These are phyloP conservation scores for Cytospora piceae DNA, from an alignment of 2,329 filamentous ascomycete species.

Conservation along the genomic window DNA sequence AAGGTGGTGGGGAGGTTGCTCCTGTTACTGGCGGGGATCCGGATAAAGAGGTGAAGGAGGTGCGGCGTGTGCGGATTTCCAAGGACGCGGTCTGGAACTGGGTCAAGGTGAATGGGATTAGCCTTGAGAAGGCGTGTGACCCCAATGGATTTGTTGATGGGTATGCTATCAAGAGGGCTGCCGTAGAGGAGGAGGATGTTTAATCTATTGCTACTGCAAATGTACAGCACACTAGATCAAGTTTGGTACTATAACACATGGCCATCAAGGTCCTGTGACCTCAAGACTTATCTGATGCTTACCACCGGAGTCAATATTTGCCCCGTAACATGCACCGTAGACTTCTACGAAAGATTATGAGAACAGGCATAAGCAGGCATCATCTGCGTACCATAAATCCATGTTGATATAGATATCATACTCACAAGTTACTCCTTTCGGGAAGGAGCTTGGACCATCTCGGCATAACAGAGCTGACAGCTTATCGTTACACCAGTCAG, in stretches of 20 bases:
- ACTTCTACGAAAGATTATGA: neutral
- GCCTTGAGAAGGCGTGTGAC: conserved; percentile 69
- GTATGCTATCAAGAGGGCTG: conserved; percentile 57
- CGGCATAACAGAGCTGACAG: neutral
- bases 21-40: conserved; percentile 33
- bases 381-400: neutral
- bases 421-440: conserved; percentile 4
- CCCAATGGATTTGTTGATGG: conserved; percentile 74
- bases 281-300: neutral
- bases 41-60: conserved; percentile 38
- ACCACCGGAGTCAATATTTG: neutral
- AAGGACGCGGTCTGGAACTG: conserved; percentile 66
- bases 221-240: neutral
- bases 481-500: neutral
- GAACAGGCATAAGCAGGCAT: neutral
- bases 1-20: conserved; percentile 32
- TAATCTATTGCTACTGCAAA: neutral
- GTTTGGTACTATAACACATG: neutral
- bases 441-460: conserved; percentile 25
- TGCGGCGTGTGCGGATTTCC: conserved; percentile 53
- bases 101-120: conserved; percentile 65
- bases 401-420: neutral
- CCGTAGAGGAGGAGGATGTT: conserved; percentile 32
- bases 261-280: neutral
- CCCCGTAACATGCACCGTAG: neutral